Percentiles rank a stretch among this genome's conserved stretches.
Evolutionary conservation across 164 flowering plant species (phyloP).

Genomic region (Aristolochia californica): DNA sequence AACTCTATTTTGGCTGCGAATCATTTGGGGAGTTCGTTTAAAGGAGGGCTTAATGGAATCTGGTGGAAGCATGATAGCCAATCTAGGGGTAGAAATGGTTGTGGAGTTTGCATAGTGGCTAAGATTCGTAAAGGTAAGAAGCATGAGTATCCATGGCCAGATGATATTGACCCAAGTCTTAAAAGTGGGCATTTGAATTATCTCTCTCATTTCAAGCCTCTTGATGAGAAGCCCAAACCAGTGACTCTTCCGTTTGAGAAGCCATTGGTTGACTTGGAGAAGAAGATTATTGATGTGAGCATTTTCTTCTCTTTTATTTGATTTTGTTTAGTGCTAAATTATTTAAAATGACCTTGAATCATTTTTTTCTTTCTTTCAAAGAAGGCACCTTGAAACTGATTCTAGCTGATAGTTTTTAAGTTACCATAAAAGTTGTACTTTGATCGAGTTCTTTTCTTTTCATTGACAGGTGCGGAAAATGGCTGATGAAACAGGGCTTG

Average conservation of each 20-base stretch:
- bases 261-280: slow-evolving; percentile 24
- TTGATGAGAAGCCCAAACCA: slow-evolving; percentile 24
- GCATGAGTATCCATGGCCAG: slow-evolving; percentile 22
- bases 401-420: not conserved
- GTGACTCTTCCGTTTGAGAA: slow-evolving; percentile 29
- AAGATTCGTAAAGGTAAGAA: slow-evolving; percentile 18
- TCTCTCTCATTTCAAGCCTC: slow-evolving; percentile 22
- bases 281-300: slow-evolving; percentile 19
- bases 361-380: not conserved
- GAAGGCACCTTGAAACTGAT: no score
- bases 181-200: slow-evolving; percentile 14
- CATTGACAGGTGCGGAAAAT: slow-evolving; percentile 18
- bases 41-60: slow-evolving; percentile 7
- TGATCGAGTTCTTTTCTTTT: not conserved
- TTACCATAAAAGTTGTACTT: no score
- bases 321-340: not conserved
- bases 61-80: slow-evolving; percentile 4
- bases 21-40: slow-evolving; percentile 9
- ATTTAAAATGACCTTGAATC: not conserved
- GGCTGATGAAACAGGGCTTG: slow-evolving; percentile 29
- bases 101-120: slow-evolving; percentile 2
- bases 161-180: slow-evolving; percentile 15
- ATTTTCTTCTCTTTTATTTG: not conserved
- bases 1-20: slow-evolving; percentile 5
- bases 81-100: slow-evolving; percentile 2